Evolutionary conservation across 169 alveolate species (phyloP), one percentile per base, ranked within the genome.

Genomic region (Eimeria brunetti): DNA sequence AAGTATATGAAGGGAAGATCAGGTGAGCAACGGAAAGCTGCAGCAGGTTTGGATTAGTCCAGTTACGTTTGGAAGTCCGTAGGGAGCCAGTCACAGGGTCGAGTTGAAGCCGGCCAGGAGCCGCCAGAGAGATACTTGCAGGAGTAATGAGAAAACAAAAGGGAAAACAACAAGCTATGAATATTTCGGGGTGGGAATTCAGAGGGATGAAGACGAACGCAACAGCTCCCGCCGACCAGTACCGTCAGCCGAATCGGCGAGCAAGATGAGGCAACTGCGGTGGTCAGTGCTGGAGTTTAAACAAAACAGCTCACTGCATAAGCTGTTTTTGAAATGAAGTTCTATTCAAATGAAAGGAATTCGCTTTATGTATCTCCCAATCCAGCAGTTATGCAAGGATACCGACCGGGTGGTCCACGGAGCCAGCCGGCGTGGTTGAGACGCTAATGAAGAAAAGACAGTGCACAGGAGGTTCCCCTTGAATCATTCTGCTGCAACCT

Each of bases 241-340:
- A 33, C 69, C 76, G 36, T 83, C 69, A 83, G 90, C 60, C 92
- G 92, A 85, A 58, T 49, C 92, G 92, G 92, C 92, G 92, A 44
- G 80, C 81, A 85, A 36, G 75, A 36, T 83, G 64, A n/a, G 58
- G 44, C 33, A 78, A 4, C 49, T 78, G 67, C 76, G 75, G 71
- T 11, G 46, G 56, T 53, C 33, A 38, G 71, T 30, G 1, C 64
- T 38, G 30, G 11, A 14, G 49, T 56, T 33, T 53, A 46, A 33
- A 20, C 24, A 33, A 36, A 22, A 56, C 58, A 0, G 53, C 30
- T 56, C 22, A 49, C 16, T 30, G n/a, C 51, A 16, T n/a, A 51
- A 18, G 53, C 75, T 8, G 33, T 33, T 36, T 83, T 53, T 56
- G 30, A 83, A 22, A 30, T n/a, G 18, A 27, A 2, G 36, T 30